Percentiles rank a stretch among this genome's conserved stretches.
phyloP scores from a whole-genome alignment of 805 yeast genomes.

The Candida nanaspora region DNA sequence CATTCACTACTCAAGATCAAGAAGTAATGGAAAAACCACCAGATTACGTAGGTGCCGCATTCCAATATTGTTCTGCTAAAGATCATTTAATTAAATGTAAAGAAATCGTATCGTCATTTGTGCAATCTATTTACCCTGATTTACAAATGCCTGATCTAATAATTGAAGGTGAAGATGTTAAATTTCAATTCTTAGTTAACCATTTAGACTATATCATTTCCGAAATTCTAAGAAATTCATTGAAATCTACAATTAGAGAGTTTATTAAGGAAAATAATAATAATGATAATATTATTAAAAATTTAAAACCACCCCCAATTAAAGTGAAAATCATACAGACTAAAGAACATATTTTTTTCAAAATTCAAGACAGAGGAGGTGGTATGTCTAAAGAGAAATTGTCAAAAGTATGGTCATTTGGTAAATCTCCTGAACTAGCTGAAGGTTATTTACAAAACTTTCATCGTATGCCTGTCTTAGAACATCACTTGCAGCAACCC shows the following conservation, averaged over 20 bases:
- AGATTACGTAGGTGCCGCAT: slow-evolving; percentile 68
- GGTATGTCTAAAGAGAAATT: slow-evolving; percentile 62
- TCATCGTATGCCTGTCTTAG: slow-evolving; percentile 61
- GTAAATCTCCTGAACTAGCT: slow-evolving; percentile 59
- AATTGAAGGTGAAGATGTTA: slow-evolving; percentile 62
- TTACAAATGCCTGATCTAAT: slow-evolving; percentile 64
- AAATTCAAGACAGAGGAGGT: slow-evolving; percentile 88
- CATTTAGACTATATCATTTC: slow-evolving; percentile 85
- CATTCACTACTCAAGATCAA: slow-evolving; percentile 34
- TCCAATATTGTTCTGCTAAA: slow-evolving; percentile 67
- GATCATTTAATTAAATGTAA: slow-evolving; percentile 57
- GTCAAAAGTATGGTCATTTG: slow-evolving; percentile 79
- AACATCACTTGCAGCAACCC: no score
- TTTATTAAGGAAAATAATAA: slow-evolving; percentile 23
- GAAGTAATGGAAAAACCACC: slow-evolving; percentile 47
- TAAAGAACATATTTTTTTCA: slow-evolving; percentile 58
- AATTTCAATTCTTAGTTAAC: slow-evolving; percentile 77
- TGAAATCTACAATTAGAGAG: slow-evolving; percentile 67
- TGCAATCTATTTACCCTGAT: slow-evolving; percentile 47
- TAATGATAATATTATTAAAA: slow-evolving; percentile 6
- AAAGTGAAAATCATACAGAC: slow-evolving; percentile 66
- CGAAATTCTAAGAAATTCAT: slow-evolving; percentile 79
- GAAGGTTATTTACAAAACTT: slow-evolving; percentile 53
- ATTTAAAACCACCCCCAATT: slow-evolving; percentile 56
- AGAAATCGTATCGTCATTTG: slow-evolving; percentile 40